phyloP scores from a whole-genome alignment of 768 basidiomycete genomes.

The Agaricus sinodeliciosus region DNA sequence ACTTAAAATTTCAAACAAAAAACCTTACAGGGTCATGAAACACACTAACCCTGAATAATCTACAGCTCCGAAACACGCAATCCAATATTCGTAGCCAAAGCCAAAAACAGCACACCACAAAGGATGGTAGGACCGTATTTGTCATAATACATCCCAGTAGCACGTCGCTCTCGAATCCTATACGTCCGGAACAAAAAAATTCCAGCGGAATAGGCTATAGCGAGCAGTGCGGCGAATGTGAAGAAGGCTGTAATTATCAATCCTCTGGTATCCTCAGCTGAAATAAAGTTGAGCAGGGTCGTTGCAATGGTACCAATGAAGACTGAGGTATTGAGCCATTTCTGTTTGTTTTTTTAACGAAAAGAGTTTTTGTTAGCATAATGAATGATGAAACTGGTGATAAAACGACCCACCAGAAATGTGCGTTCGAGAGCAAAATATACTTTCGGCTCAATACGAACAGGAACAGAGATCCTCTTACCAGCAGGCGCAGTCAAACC shows the following conservation, averaged over 20 bases:
- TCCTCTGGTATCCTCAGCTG: constrained; percentile 64
- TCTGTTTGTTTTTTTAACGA: too few species aligned
- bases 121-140: constrained; percentile 79
- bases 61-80: constrained; percentile 57
- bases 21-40: background rate
- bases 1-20: too few species aligned
- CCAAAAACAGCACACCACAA: constrained; percentile 60
- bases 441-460: constrained; percentile 97
- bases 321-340: constrained; percentile 86
- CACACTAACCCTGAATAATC: background rate
- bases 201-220: constrained; percentile 80
- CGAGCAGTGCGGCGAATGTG: constrained; percentile 81
- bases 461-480: constrained; percentile 87
- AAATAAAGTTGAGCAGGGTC: constrained; percentile 80
- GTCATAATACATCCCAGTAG: constrained; percentile 84
- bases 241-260: constrained; percentile 86
- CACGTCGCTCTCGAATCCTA: constrained; percentile 60
- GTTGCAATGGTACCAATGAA: constrained; percentile 88
- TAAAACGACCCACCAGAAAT: constrained; percentile 62
- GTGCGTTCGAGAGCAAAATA: constrained; percentile 96
- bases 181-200: constrained; percentile 76
- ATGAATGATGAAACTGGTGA: background rate
- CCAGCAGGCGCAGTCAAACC: constrained; percentile 77
- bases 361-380: background rate
- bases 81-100: constrained; percentile 70